These are phyloP conservation scores for Paramyrothecium roridum DNA, from an alignment of 2,329 filamentous ascomycete genomes.

Conservation along the genomic window DNA sequence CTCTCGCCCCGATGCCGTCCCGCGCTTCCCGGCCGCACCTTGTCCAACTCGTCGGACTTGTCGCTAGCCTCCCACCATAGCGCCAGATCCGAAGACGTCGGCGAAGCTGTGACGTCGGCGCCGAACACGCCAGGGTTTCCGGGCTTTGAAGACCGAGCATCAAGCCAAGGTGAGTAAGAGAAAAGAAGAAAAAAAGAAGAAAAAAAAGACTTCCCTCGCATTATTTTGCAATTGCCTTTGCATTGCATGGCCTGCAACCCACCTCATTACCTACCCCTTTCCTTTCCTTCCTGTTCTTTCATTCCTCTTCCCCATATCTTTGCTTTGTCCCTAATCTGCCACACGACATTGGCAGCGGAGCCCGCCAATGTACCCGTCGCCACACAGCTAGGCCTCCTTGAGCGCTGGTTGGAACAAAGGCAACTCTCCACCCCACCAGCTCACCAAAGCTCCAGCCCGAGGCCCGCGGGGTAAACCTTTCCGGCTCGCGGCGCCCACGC, in stretches of 20 bases:
- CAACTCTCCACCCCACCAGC: background rate
- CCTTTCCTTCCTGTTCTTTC: slow-evolving; percentile 3
- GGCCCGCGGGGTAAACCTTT: background rate
- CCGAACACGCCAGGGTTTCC: slow-evolving; percentile 22
- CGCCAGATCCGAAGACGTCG: slow-evolving; percentile 24
- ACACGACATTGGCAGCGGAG: background rate
- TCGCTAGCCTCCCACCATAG: slow-evolving; percentile 28
- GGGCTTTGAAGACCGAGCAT: background rate
- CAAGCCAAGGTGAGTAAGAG: background rate
- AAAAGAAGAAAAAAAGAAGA: background rate
- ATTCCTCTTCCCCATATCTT: slow-evolving; percentile 3
- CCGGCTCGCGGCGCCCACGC: background rate
- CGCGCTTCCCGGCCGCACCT: slow-evolving; percentile 36
- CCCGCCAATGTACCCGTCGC: background rate
- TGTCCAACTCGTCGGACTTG: slow-evolving; percentile 46
- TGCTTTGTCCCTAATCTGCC: slow-evolving; percentile 5
- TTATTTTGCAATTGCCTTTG: slow-evolving; percentile 11
- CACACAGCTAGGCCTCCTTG: background rate
- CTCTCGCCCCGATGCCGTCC: slow-evolving; percentile 41
- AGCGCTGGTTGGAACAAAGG: background rate
- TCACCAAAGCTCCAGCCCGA: background rate
- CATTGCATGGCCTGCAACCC: background rate
- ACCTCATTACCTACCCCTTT: slow-evolving; percentile 11
- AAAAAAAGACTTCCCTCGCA: slow-evolving; percentile 6
- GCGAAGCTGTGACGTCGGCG: slow-evolving; percentile 21